Conservation (phyloP, 176 grass and related monocot genomes). For the Oropetium thomaeum region DNA sequence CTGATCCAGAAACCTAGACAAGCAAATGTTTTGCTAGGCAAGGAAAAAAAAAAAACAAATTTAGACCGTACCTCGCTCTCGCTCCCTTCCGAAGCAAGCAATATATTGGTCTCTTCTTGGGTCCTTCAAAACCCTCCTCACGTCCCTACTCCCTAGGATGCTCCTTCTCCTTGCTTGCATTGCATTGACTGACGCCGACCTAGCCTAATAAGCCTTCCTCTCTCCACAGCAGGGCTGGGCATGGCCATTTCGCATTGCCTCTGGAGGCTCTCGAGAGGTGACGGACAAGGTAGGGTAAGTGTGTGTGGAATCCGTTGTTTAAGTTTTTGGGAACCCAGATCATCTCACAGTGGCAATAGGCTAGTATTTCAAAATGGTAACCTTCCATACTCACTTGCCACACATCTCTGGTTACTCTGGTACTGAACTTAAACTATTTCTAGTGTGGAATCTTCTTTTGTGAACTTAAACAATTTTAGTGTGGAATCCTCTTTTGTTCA, state of each 20-base stretch:
- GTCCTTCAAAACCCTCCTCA: conserved; percentile 25
- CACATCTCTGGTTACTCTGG: no score
- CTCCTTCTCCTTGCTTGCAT: no score
- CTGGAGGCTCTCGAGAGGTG: not conserved
- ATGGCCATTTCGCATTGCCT: not conserved
- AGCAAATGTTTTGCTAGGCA: conserved; percentile 1
- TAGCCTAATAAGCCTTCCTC: not conserved
- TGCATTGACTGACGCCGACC: not conserved
- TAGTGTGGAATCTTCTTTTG: no score
- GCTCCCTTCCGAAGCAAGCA: conserved; percentile 26
- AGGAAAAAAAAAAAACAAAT: no score
- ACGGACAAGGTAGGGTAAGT: conserved; percentile 16
- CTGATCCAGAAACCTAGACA: conserved; percentile 32
- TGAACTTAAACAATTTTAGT: no score
- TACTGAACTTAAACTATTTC: no score
- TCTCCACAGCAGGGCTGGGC: not conserved
- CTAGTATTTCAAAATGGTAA: conserved; percentile 38
- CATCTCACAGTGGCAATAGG: not conserved
- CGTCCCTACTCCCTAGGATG: conserved; percentile 16
- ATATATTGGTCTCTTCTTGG: conserved; percentile 40
- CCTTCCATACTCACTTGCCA: conserved; percentile 33
- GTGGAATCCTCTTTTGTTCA: no score
- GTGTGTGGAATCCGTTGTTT: not conserved
- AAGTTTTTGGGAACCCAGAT: not conserved
- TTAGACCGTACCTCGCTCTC: not conserved